These are phyloP conservation scores for Biscogniauxia sp. DNA, from an alignment of 2,329 filamentous ascomycete species.

Conservation along the genomic window DNA sequence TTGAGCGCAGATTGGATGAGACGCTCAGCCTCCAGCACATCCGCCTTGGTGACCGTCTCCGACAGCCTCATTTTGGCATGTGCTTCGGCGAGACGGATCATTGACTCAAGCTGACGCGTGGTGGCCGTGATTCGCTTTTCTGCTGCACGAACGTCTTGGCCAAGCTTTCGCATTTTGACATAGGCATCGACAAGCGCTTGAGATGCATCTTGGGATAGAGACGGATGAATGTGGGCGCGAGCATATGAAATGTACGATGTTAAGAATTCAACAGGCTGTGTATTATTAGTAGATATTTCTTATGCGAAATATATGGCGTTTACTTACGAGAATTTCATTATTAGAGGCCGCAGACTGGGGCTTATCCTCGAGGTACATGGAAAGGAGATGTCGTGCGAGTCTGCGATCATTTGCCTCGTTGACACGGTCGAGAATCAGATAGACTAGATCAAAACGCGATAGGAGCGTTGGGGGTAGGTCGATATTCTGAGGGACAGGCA, in stretches of 20 bases:
- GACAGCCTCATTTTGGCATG: slow-evolving; percentile 97
- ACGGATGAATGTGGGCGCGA: slow-evolving; percentile 79
- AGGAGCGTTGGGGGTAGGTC: slow-evolving; percentile 92
- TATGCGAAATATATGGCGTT: background rate
- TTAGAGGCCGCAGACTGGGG: slow-evolving; percentile 76
- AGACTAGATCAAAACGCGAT: slow-evolving; percentile 95
- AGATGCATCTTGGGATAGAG: slow-evolving; percentile 76
- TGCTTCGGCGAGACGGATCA: slow-evolving; percentile 95
- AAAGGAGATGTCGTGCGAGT: slow-evolving; percentile 86
- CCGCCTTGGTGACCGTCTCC: slow-evolving; percentile 68
- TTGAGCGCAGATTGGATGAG: slow-evolving; percentile 93
- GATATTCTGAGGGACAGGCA: slow-evolving; percentile 97
- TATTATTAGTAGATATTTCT: slow-evolving; percentile 25
- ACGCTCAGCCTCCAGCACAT: slow-evolving; percentile 87
- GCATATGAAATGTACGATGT: slow-evolving; percentile 98
- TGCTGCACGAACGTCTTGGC: slow-evolving; percentile 78
- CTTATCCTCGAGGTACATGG: slow-evolving; percentile 94
- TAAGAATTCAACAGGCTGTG: slow-evolving; percentile 85
- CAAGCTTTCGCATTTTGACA: slow-evolving; percentile 91
- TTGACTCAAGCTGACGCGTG: slow-evolving; percentile 92
- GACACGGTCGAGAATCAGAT: slow-evolving; percentile 89
- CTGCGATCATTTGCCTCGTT: slow-evolving; percentile 88
- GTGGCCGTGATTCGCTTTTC: slow-evolving; percentile 98
- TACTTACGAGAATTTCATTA: slow-evolving; percentile 76
- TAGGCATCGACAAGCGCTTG: slow-evolving; percentile 83